phyloP scores from a whole-genome alignment of 78 protist species.

The Monosiga brevicollis region DNA sequence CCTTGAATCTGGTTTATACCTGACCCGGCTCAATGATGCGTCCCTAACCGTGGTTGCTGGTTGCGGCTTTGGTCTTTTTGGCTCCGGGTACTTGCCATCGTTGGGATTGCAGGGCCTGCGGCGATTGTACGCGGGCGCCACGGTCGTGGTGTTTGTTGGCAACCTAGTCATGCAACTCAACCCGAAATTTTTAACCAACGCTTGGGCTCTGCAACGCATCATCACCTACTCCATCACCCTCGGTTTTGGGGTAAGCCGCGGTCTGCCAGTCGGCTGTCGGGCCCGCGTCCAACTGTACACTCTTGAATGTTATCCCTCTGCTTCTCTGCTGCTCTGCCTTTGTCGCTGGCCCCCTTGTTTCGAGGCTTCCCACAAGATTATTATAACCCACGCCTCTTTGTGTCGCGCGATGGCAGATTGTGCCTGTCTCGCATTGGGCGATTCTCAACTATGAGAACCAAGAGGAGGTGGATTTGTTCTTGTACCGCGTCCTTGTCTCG shows the following conservation, averaged over 20 bases:
- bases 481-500: neutral
- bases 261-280: no score
- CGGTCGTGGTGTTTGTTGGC: neutral
- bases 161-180: neutral
- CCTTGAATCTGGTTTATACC: neutral
- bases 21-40: neutral
- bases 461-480: neutral
- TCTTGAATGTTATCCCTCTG: neutral
- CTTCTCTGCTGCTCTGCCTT: neutral
- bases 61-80: neutral
- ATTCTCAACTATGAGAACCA: neutral
- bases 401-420: neutral
- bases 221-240: neutral
- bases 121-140: neutral
- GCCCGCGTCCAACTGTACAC: no score
- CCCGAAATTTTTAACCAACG: neutral
- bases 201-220: neutral
- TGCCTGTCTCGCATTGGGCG: neutral
- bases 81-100: neutral
- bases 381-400: neutral
- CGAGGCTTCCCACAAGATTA: neutral
- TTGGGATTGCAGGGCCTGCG: neutral
- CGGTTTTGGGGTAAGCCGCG: neutral
- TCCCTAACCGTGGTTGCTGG: neutral
- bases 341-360: neutral